Conservation (phyloP, 768 basidiomycete species). For the Xanthoconium purpureum region DNA sequence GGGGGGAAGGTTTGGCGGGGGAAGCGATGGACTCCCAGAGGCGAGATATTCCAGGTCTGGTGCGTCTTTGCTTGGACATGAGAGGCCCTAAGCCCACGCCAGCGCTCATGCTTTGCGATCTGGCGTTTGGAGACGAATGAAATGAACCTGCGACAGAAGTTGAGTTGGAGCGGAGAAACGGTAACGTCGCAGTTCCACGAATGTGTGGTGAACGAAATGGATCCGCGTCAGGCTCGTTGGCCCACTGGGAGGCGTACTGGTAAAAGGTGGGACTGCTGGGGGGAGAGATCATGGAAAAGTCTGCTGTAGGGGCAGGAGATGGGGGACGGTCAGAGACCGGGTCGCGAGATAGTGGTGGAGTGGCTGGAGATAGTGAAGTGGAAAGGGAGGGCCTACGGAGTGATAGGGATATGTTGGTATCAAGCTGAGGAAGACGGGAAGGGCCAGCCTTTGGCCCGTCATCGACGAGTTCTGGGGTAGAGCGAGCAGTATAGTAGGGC, state of each 20-base stretch:
- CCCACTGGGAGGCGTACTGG: conserved; percentile 31
- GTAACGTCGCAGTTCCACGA: conserved; percentile 25
- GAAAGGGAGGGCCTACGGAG: conserved; percentile 22
- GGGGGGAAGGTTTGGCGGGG: conserved; percentile 21
- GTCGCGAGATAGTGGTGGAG: conserved; percentile 21
- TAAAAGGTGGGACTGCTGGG: conserved; percentile 36
- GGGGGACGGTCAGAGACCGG: conserved; percentile 33
- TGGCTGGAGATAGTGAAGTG: conserved; percentile 24
- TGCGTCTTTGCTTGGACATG: conserved; percentile 23
- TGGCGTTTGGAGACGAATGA: conserved; percentile 14
- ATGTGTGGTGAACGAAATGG: conserved; percentile 25
- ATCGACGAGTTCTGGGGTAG: conserved; percentile 23
- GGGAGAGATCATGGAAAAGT: conserved; percentile 46
- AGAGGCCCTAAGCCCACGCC: conserved; percentile 20
- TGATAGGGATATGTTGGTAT: conserved; percentile 17
- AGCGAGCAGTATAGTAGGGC: conserved; percentile 33
- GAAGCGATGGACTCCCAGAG: conserved; percentile 35
- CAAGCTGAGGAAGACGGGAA: conserved; percentile 24
- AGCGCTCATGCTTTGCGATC: conserved; percentile 28
- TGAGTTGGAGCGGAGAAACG: conserved; percentile 32
- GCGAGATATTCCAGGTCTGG: conserved; percentile 32
- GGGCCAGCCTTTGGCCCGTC: conserved; percentile 24
- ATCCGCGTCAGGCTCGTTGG: conserved; percentile 13
- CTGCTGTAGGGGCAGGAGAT: conserved; percentile 44
- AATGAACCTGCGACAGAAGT: conserved; percentile 22